Evolutionary conservation across 768 basidiomycete species (phyloP), one percentile per base, ranked within the genome.

Genomic region (Astraeus odoratus): DNA sequence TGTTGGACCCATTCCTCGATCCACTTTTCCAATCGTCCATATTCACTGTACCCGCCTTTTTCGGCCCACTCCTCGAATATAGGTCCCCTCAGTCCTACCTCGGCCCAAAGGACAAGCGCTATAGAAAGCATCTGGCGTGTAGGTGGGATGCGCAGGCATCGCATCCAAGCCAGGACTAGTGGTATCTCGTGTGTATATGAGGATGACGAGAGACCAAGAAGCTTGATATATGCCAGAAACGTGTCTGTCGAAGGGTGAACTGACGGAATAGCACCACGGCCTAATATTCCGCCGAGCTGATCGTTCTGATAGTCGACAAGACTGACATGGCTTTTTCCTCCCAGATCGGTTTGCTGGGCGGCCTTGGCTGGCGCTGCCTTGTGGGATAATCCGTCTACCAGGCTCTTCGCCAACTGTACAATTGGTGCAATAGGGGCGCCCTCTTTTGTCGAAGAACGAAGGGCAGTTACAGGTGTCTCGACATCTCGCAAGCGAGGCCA

Each of bases 131-230:
- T 82, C 31, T 68, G 62, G 22, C 56, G 60, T n/a, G 68, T 66
- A 1, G 87, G 86, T 34, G 41, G 30, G 9, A 90, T 64, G 0
- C 60, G 60, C 30, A 88, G 52, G 13, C 67, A 69, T 6, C 74
- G 72, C 86, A 88, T 89, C 86, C 90, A 90, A 16, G 76, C 77
- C 1, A 92, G 60, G 10, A 70, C 69, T 10, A 75, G 69, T 0
- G 87, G 81, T 23, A 92, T 81, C 60, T 89, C 83, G 0, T 63
- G 56, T 8, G 75, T 69, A 2, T 68, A 67, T 1, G 66, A 64
- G 10, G 25, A 16, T 3, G 39, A 29, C 25, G 69, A 67, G 4
- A 74, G 58, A 1, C 79, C 82, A 6, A 88, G 69, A 3, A 88
- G 66, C 41, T 71, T 54, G n/a, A 89, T 69, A 47, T 83, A 82